Evolutionary conservation across 768 basidiomycete species (phyloP).

Genomic region (Tylopilus sp.): DNA sequence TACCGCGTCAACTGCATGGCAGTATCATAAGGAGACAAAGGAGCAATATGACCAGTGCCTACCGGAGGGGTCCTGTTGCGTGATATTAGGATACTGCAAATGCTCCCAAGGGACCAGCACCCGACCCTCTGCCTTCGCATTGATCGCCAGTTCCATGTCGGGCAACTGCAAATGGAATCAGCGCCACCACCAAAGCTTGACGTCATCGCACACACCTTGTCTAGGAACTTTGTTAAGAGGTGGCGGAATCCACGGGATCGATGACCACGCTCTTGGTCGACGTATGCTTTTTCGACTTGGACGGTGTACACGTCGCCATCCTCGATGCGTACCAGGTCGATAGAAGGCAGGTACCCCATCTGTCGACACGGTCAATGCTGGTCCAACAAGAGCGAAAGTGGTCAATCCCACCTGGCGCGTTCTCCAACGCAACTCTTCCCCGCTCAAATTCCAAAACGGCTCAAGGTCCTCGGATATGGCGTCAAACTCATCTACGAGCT

Average conservation of each 20-base stretch:
- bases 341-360: slow-evolving; percentile 76
- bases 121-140: slow-evolving; percentile 90
- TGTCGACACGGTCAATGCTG: slow-evolving; percentile 28
- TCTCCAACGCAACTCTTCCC: slow-evolving; percentile 67
- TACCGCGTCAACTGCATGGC: slow-evolving; percentile 44
- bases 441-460: slow-evolving; percentile 78
- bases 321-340: slow-evolving; percentile 79
- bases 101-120: slow-evolving; percentile 94
- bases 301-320: slow-evolving; percentile 59
- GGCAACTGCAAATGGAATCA: slow-evolving; percentile 56
- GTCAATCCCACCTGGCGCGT: slow-evolving; percentile 47
- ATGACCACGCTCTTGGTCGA: slow-evolving; percentile 68
- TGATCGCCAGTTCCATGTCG: slow-evolving; percentile 93
- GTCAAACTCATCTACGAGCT: slow-evolving; percentile 90
- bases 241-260: slow-evolving; percentile 73
- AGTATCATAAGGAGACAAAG: not conserved
- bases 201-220: slow-evolving; percentile 42
- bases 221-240: slow-evolving; percentile 73
- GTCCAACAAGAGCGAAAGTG: not conserved
- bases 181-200: not conserved
- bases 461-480: slow-evolving; percentile 69
- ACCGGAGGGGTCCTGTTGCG: slow-evolving; percentile 39
- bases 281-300: slow-evolving; percentile 51
- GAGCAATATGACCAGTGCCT: not conserved
- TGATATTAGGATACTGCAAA: slow-evolving; percentile 66